Evolutionary conservation across 768 basidiomycete species (phyloP).

Genomic region (Mycena galericulata): DNA sequence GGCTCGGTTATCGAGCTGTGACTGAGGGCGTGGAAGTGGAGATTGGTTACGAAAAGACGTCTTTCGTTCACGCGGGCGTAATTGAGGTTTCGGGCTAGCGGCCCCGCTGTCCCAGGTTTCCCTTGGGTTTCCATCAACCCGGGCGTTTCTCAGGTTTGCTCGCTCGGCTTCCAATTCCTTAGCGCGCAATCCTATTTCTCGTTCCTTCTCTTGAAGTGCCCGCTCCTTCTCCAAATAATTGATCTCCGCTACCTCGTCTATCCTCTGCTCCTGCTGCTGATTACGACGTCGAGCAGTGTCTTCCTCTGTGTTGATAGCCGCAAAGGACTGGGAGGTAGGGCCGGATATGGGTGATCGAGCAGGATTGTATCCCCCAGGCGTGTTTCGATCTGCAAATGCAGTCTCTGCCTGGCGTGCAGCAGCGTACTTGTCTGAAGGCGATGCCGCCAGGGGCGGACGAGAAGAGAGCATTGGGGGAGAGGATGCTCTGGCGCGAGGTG

Average conservation of each 20-base stretch:
- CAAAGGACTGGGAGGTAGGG: slow-evolving; percentile 23
- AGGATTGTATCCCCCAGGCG: slow-evolving; percentile 25
- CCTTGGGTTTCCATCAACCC: slow-evolving; percentile 40
- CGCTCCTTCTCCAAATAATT: slow-evolving; percentile 69
- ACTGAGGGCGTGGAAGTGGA: slow-evolving; percentile 44
- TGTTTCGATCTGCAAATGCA: slow-evolving; percentile 21
- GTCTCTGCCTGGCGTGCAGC: slow-evolving; percentile 42
- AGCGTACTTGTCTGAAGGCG: slow-evolving; percentile 31
- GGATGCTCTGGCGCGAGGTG: slow-evolving; percentile 50
- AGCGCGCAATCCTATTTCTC: slow-evolving; percentile 63
- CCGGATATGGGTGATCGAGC: slow-evolving; percentile 26
- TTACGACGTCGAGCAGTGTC: slow-evolving; percentile 46
- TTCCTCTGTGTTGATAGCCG: slow-evolving; percentile 33
- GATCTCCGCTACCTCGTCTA: slow-evolving; percentile 63
- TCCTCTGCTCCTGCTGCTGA: slow-evolving; percentile 47
- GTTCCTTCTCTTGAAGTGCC: slow-evolving; percentile 63
- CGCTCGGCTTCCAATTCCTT: slow-evolving; percentile 72
- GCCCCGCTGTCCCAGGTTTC: slow-evolving; percentile 32
- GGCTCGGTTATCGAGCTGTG: slow-evolving; percentile 27
- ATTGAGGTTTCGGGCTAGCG: slow-evolving; percentile 29
- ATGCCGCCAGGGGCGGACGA: slow-evolving; percentile 36
- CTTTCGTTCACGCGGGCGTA: slow-evolving; percentile 32
- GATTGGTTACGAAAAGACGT: slow-evolving; percentile 33
- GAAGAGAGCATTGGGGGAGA: slow-evolving; percentile 48
- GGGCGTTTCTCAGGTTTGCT: slow-evolving; percentile 52